phyloP scores from a whole-genome alignment of 2,329 filamentous ascomycete genomes.

The Blastomyces emzantsi region DNA sequence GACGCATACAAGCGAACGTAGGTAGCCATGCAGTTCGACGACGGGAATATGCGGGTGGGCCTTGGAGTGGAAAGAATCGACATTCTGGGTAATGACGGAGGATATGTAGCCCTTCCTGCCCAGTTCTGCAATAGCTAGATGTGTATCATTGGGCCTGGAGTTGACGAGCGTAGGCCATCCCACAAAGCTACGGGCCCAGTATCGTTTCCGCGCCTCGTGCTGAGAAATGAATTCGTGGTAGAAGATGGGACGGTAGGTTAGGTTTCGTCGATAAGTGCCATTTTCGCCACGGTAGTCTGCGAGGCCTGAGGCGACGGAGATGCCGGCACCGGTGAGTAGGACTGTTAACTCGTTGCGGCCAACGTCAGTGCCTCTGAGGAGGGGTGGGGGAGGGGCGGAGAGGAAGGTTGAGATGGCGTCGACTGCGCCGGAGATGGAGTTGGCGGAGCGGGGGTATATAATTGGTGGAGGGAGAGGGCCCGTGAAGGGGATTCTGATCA shows the following conservation, averaged over 20 bases:
- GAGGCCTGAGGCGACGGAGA: slow-evolving; percentile 86
- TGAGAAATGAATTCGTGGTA: slow-evolving; percentile 75
- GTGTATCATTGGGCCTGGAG: slow-evolving; percentile 69
- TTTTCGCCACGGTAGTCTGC: slow-evolving; percentile 85
- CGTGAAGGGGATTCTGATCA: slow-evolving; percentile 87
- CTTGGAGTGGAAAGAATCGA: slow-evolving; percentile 80
- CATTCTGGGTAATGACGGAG: slow-evolving; percentile 86
- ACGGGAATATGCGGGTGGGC: slow-evolving; percentile 68
- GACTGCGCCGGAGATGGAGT: slow-evolving; percentile 62
- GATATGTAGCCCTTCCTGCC: slow-evolving; percentile 62
- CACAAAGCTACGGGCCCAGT: slow-evolving; percentile 91
- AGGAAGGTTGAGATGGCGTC: slow-evolving; percentile 71
- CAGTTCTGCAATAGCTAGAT: slow-evolving; percentile 66
- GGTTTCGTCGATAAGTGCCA: slow-evolving; percentile 89
- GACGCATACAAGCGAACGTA: slow-evolving; percentile 71
- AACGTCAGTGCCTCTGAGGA: slow-evolving; percentile 37
- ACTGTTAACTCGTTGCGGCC: slow-evolving; percentile 50
- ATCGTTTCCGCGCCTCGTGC: slow-evolving; percentile 81
- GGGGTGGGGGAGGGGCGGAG: slow-evolving; percentile 46
- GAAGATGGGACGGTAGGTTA: slow-evolving; percentile 83
- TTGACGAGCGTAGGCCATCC: slow-evolving; percentile 78
- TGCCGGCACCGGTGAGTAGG: slow-evolving; percentile 72
- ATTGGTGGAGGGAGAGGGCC: slow-evolving; percentile 66
- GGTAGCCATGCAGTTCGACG: slow-evolving; percentile 83
- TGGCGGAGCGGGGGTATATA: slow-evolving; percentile 64